Percentiles rank a stretch among this genome's conserved stretches.
Evolutionary conservation across 345 rosid species (phyloP).

Genomic region (Eucalyptus sp.): DNA sequence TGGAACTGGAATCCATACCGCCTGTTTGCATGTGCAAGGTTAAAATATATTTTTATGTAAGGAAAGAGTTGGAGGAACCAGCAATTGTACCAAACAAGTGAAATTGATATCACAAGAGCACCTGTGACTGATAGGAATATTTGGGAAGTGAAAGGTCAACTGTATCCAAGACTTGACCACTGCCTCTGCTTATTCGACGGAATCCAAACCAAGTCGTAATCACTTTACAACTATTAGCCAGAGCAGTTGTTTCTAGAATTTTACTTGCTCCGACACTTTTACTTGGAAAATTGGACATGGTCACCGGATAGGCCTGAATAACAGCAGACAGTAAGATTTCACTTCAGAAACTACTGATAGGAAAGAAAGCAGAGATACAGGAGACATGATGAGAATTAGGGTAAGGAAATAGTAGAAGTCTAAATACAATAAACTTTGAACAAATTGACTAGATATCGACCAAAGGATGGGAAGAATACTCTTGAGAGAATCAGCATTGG

Average conservation of each 20-base stretch:
- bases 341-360: background rate
- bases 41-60: background rate
- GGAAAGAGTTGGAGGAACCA: background rate
- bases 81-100: background rate
- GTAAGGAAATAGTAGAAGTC: background rate
- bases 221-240: constrained; percentile 55
- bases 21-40: constrained; percentile 29
- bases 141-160: constrained; percentile 66
- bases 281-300: constrained; percentile 19
- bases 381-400: background rate
- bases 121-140: constrained; percentile 80
- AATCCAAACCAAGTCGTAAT: constrained; percentile 88
- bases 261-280: background rate
- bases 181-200: constrained; percentile 38
- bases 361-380: background rate
- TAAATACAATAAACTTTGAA: background rate
- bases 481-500: background rate
- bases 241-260: constrained; percentile 55
- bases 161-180: constrained; percentile 28
- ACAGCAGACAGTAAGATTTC: background rate
- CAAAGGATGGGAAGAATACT: background rate
- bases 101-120: background rate
- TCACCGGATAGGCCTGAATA: constrained; percentile 52
- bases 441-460: background rate
- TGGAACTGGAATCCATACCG: constrained; percentile 86